These are phyloP conservation scores for Phytophthora hybrid DNA, from an alignment of 352 stramenopile species.

Conservation along the genomic window DNA sequence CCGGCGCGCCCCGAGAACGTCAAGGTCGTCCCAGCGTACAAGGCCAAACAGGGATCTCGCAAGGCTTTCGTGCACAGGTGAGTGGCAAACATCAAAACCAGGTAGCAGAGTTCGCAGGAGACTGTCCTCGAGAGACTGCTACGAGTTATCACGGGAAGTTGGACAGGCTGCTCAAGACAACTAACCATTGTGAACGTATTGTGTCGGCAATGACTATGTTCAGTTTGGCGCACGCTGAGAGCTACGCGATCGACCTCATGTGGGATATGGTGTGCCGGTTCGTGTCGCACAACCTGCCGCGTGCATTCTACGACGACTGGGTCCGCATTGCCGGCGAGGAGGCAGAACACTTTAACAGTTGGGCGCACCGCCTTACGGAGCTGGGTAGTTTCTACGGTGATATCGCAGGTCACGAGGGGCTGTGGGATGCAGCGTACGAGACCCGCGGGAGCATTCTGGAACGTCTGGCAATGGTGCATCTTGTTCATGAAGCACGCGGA, in stretches of 20 bases:
- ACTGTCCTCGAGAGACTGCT: too few relatives aligned
- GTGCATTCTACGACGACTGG: slow-evolving; percentile 71
- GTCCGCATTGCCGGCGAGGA: slow-evolving; percentile 62
- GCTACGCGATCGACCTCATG: slow-evolving; percentile 72
- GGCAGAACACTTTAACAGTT: slow-evolving; percentile 61
- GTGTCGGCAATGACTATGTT: too few relatives aligned
- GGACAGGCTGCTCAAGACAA: too few relatives aligned
- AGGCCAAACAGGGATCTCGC: slow-evolving; percentile 59
- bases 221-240: slow-evolving; percentile 62
- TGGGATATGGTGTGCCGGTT: slow-evolving; percentile 74
- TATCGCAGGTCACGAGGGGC: slow-evolving; percentile 52
- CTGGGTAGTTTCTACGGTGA: slow-evolving; percentile 63
- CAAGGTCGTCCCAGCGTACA: slow-evolving; percentile 47
- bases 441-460: slow-evolving; percentile 48
- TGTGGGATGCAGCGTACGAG: slow-evolving; percentile 64
- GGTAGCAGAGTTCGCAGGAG: too few relatives aligned
- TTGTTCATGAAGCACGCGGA: slow-evolving; percentile 66
- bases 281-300: slow-evolving; percentile 49
- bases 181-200: too few relatives aligned
- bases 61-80: slow-evolving; percentile 62
- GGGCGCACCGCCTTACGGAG: slow-evolving; percentile 53
- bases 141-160: too few relatives aligned
- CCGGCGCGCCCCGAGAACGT: slow-evolving; percentile 57
- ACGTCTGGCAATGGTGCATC: slow-evolving; percentile 62
- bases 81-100: neutral